Percentiles rank a stretch among this genome's conserved stretches.
Evolutionary conservation across 192 early-diverging fungal genomes (phyloP).

Genomic region (Coemansia sp.): DNA sequence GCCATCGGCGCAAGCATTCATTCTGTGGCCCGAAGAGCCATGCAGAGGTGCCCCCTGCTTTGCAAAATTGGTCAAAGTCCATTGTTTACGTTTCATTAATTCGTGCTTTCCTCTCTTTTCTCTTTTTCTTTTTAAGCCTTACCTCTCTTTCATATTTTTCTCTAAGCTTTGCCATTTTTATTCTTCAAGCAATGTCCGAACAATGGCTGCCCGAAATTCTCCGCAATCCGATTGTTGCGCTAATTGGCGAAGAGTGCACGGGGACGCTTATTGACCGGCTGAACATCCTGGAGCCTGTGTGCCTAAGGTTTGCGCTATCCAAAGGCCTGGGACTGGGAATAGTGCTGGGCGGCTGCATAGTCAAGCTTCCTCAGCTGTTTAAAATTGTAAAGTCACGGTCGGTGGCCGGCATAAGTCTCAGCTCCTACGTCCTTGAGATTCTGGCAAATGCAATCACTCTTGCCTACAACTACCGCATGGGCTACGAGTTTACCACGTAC

Average conservation of each 20-base stretch:
- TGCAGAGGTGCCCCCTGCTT: no score
- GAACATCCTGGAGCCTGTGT: slow-evolving; percentile 62
- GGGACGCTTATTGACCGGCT: slow-evolving; percentile 67
- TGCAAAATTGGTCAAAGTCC: no score
- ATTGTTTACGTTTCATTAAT: no score
- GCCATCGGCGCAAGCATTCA: no score
- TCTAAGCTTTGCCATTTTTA: not conserved
- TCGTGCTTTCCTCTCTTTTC: no score
- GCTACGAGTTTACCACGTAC: slow-evolving; percentile 85
- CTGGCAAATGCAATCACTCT: slow-evolving; percentile 70
- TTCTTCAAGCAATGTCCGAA: slow-evolving; percentile 18
- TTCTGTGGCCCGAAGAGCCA: no score
- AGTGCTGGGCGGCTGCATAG: slow-evolving; percentile 83
- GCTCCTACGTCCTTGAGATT: slow-evolving; percentile 79
- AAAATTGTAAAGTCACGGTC: slow-evolving; percentile 74
- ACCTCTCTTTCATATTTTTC: not conserved
- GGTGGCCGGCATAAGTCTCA: slow-evolving; percentile 75
- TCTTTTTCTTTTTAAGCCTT: not conserved
- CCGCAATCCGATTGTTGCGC: slow-evolving; percentile 58
- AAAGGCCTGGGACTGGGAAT: slow-evolving; percentile 94
- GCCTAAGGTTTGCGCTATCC: slow-evolving; percentile 77
- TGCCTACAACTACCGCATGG: slow-evolving; percentile 80
- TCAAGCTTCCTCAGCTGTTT: slow-evolving; percentile 95
- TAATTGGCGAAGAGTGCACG: slow-evolving; percentile 83
- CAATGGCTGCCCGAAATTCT: slow-evolving; percentile 59